A percentile compares a stretch with the other conserved stretches of the same genome.
Evolutionary conservation across 306 rosid genomes (phyloP).

Genomic region (Aeschynomene evenia): DNA sequence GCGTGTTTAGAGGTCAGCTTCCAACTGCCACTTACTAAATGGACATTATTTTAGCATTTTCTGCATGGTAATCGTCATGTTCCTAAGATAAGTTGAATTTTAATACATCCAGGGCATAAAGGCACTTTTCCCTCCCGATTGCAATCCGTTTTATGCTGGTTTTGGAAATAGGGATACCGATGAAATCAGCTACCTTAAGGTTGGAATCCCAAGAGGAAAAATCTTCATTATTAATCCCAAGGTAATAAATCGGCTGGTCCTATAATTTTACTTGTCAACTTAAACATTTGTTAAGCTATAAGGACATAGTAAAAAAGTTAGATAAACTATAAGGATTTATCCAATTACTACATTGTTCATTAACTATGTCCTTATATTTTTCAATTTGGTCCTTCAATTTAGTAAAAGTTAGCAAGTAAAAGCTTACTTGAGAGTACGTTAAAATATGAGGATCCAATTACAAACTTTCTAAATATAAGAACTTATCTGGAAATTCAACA

Average conservation of each 20-base stretch:
- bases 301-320: background rate
- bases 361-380: background rate
- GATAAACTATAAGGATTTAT: background rate
- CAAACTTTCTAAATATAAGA: background rate
- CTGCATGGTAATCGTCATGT: background rate
- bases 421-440: no score
- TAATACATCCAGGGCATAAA: conserved; percentile 62
- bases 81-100: conserved; percentile 20
- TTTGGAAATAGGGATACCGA: conserved; percentile 96
- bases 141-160: conserved; percentile 97
- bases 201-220: conserved; percentile 90
- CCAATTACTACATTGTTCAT: background rate
- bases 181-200: conserved; percentile 88
- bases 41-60: conserved; percentile 16
- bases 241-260: conserved; percentile 42
- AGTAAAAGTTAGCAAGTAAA: no score
- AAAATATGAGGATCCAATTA: background rate
- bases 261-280: no score
- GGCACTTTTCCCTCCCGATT: conserved; percentile 83
- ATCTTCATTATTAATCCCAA: conserved; percentile 83
- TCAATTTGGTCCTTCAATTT: no score
- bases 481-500: background rate
- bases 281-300: background rate
- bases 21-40: conserved; percentile 6
- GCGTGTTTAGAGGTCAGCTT: conserved; percentile 86